Conservation (phyloP, 2,329 filamentous ascomycete genomes). For the Xylaria sp. region DNA sequence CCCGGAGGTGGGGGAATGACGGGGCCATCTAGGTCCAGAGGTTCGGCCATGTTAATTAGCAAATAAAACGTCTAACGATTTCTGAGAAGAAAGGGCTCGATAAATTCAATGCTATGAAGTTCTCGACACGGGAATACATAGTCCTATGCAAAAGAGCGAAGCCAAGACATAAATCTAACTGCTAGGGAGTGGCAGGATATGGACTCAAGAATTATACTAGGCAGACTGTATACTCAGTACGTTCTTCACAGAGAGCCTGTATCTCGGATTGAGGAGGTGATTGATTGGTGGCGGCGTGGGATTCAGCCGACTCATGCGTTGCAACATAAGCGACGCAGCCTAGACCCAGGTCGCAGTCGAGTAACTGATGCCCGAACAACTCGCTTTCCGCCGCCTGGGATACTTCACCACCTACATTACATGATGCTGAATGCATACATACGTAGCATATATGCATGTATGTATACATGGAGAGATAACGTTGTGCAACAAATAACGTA, state of each 20-base stretch:
- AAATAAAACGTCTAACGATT: not conserved
- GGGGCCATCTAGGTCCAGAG: slow-evolving; percentile 20
- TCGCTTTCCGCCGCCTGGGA: not conserved
- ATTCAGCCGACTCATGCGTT: slow-evolving; percentile 2
- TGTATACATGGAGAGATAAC: not conserved
- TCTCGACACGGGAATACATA: not conserved
- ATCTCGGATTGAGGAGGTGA: not conserved
- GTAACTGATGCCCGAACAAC: not conserved
- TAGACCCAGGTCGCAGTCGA: too few species aligned
- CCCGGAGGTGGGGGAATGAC: slow-evolving; percentile 20
- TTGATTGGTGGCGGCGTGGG: not conserved
- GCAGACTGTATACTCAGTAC: not conserved
- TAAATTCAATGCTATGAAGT: not conserved
- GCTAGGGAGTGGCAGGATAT: not conserved
- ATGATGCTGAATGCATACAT: not conserved
- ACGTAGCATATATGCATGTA: not conserved
- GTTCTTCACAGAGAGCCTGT: not conserved
- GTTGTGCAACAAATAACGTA: not conserved
- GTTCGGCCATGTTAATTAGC: not conserved
- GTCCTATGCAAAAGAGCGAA: not conserved
- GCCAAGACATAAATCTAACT: not conserved
- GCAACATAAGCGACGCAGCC: not conserved
- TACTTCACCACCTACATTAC: not conserved
- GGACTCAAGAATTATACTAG: too few species aligned
- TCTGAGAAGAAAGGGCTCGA: not conserved